Conservation (phyloP, 345 rosid genomes). For the Psidium guajava region DNA sequence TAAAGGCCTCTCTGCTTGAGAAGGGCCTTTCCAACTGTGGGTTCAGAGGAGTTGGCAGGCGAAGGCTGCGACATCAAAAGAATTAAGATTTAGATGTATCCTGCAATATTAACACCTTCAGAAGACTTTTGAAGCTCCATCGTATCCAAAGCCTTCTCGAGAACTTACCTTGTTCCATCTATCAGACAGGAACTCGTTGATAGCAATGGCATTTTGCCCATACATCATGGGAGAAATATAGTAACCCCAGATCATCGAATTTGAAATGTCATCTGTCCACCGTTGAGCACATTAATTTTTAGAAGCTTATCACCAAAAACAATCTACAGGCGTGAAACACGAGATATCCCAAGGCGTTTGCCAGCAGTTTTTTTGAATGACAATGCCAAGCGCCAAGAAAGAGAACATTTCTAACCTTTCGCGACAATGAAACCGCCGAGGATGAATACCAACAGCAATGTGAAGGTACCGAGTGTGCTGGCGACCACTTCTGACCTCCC, state of each 20-base stretch:
- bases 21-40: constrained; percentile 13
- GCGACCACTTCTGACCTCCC: constrained; percentile 44
- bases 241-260: constrained; percentile 16
- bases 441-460: constrained; percentile 24
- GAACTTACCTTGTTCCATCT: constrained; percentile 10
- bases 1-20: constrained; percentile 32
- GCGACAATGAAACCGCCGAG: constrained; percentile 32
- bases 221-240: constrained; percentile 19
- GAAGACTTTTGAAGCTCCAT: background rate
- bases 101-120: background rate
- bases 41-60: background rate
- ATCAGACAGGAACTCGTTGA: constrained; percentile 15
- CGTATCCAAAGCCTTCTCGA: background rate
- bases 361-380: background rate
- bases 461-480: constrained; percentile 36
- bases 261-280: constrained; percentile 12
- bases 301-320: background rate
- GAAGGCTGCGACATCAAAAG: background rate
- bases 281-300: background rate
- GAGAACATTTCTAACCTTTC: constrained; percentile 10
- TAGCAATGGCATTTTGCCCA: constrained; percentile 17
- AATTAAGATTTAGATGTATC: background rate
- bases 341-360: background rate
- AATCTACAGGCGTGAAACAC: background rate
- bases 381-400: background rate